A percentile compares a stretch with the other conserved stretches of the same genome.
phyloP scores from a whole-genome alignment of 2,329 filamentous ascomycete species.

The Cladophialophora exuberans region DNA sequence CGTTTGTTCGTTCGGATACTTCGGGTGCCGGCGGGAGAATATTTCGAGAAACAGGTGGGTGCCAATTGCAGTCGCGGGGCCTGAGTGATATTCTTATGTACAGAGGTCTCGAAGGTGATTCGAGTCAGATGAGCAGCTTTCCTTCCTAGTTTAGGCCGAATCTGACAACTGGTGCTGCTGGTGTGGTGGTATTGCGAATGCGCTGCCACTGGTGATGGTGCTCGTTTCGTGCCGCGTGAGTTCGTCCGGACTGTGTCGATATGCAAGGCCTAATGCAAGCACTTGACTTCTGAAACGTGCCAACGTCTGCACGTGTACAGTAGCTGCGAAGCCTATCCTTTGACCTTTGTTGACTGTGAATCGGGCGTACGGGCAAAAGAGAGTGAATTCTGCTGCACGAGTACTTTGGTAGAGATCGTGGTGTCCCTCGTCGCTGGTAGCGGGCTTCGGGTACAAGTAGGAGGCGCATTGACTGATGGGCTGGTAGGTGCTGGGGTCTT shows the following conservation, averaged over 20 bases:
- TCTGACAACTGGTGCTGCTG: conserved; percentile 1
- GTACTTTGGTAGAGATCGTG: not conserved
- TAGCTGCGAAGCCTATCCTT: conserved; percentile 1
- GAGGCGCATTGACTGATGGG: not conserved
- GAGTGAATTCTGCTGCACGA: not conserved
- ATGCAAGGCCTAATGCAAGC: conserved; percentile 13
- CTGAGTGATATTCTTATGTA: not conserved
- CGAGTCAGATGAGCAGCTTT: conserved; percentile 7
- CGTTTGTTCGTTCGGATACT: not conserved
- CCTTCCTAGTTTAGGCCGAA: not conserved
- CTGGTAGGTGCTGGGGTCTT: too few relatives aligned
- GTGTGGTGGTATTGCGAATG: too few relatives aligned
- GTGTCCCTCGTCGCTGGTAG: conserved; percentile 3
- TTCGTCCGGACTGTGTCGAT: not conserved
- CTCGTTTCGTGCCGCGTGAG: not conserved
- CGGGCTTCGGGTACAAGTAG: not conserved
- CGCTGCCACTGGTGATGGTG: too few relatives aligned
- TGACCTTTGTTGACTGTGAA: too few relatives aligned
- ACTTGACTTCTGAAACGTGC: conserved; percentile 14
- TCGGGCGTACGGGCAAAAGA: too few relatives aligned
- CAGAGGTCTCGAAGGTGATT: not conserved
- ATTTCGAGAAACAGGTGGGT: not conserved
- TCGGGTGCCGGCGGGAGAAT: conserved; percentile 8
- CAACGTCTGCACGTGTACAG: conserved; percentile 4
- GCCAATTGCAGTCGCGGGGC: not conserved